Percentiles rank a stretch among this genome's conserved stretches.
These are phyloP conservation scores for Annona squamosa DNA, from an alignment of 164 flowering plant species.

Conservation along the genomic window DNA sequence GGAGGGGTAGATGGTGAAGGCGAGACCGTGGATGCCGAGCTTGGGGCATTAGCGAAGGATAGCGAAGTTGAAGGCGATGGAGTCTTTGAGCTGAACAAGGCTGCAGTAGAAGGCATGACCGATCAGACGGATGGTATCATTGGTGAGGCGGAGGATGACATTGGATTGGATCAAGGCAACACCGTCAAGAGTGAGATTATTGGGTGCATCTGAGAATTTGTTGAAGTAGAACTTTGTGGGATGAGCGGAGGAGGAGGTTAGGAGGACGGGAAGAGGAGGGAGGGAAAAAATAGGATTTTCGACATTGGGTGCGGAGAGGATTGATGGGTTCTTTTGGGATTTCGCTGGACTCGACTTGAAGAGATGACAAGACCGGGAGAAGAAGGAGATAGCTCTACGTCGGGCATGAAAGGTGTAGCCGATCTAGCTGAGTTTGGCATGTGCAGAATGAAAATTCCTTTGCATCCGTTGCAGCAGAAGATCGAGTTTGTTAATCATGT, in stretches of 20 bases:
- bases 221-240: slow-evolving; percentile 19
- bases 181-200: slow-evolving; percentile 28
- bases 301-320: neutral
- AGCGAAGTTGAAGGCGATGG: slow-evolving; percentile 25
- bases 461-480: too few species aligned
- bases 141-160: slow-evolving; percentile 39
- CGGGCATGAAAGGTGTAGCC: too few species aligned
- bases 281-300: neutral
- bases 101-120: slow-evolving; percentile 42
- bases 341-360: neutral
- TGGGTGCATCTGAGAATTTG: slow-evolving; percentile 29
- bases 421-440: too few species aligned
- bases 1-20: slow-evolving; percentile 41
- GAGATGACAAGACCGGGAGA: too few species aligned
- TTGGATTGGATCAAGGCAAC: slow-evolving; percentile 26
- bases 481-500: too few species aligned
- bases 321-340: neutral
- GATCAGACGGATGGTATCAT: slow-evolving; percentile 21
- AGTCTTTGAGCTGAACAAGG: slow-evolving; percentile 31
- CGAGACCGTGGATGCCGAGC: slow-evolving; percentile 57
- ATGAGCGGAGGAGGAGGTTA: neutral
- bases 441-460: too few species aligned
- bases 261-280: neutral
- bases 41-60: slow-evolving; percentile 38
- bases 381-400: too few species aligned